A percentile compares a stretch with the other conserved stretches of the same genome.
Conservation (phyloP, 1,284 basidiomycete genomes). For the Malassezia japonica region DNA sequence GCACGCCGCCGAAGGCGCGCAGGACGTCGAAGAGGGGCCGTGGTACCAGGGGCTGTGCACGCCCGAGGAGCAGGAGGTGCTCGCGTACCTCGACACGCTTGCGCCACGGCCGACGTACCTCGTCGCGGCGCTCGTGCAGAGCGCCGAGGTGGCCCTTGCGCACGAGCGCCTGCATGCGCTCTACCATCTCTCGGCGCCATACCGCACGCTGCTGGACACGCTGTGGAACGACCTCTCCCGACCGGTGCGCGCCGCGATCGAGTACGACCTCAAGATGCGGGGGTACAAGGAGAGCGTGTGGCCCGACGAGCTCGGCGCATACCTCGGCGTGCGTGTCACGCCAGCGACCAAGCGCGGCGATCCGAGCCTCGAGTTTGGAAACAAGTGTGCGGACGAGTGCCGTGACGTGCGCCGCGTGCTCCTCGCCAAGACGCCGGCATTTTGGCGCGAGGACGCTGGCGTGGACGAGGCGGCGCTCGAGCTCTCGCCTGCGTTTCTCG, state of each 20-base stretch:
- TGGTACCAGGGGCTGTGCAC: constrained; percentile 31
- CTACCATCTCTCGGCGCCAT: constrained; percentile 31
- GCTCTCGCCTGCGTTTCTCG: neutral
- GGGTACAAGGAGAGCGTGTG: constrained; percentile 33
- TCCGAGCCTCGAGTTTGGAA: constrained; percentile 29
- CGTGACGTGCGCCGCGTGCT: constrained; percentile 19
- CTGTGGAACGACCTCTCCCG: constrained; percentile 22
- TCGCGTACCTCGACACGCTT: constrained; percentile 20
- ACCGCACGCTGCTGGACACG: constrained; percentile 20
- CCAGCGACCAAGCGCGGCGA: constrained; percentile 3
- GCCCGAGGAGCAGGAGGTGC: constrained; percentile 25
- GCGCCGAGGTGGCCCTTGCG: constrained; percentile 25
- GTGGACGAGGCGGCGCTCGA: constrained; percentile 2
- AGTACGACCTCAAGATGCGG: constrained; percentile 33
- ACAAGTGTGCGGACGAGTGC: constrained; percentile 27
- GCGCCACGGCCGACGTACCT: constrained; percentile 23
- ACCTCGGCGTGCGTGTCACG: constrained; percentile 27
- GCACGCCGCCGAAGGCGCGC: constrained; percentile 13
- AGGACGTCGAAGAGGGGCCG: constrained; percentile 1
- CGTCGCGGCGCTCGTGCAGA: constrained; percentile 29
- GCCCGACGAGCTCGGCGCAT: constrained; percentile 41
- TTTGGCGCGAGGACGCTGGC: constrained; percentile 20
- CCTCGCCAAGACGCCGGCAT: constrained; percentile 11
- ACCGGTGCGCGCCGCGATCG: constrained; percentile 23
- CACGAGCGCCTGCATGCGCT: constrained; percentile 42